Conservation (phyloP, 108 stramenopile genomes). For the Cyclostephanos tholiformis region DNA sequence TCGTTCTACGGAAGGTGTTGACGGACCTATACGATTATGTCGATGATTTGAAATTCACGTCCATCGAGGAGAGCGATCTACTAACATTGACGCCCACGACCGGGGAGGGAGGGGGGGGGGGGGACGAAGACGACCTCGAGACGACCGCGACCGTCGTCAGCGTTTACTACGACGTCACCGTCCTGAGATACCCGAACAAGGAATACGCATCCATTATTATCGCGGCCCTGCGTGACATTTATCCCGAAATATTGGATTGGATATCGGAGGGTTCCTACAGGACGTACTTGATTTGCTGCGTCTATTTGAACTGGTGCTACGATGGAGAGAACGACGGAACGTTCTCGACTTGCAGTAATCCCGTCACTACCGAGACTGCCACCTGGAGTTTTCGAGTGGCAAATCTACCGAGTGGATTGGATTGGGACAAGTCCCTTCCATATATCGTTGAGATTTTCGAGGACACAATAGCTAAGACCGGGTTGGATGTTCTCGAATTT, state of each 20-base stretch:
- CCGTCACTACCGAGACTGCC: background rate
- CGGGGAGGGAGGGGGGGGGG: background rate
- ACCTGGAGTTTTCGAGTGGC: background rate
- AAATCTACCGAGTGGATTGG: background rate
- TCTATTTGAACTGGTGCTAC: background rate
- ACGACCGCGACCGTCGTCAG: background rate
- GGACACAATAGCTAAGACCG: background rate
- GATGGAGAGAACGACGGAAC: background rate
- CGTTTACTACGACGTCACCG: slow-evolving; percentile 9
- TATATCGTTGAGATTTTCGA: background rate
- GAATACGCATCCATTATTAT: background rate
- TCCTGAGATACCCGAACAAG: background rate
- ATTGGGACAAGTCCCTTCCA: background rate
- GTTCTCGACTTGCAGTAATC: background rate
- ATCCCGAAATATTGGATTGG: background rate
- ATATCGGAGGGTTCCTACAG: background rate
- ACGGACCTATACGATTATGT: background rate
- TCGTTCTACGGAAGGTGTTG: background rate
- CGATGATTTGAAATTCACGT: background rate
- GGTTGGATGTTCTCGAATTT: background rate
- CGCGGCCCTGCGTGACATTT: background rate
- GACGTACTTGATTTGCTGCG: background rate
- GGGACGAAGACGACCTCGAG: background rate
- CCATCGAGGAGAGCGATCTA: background rate
- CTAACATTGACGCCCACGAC: background rate